Conservation (phyloP, 2,329 filamentous ascomycete genomes). For the Colletotrichum scovillei region DNA sequence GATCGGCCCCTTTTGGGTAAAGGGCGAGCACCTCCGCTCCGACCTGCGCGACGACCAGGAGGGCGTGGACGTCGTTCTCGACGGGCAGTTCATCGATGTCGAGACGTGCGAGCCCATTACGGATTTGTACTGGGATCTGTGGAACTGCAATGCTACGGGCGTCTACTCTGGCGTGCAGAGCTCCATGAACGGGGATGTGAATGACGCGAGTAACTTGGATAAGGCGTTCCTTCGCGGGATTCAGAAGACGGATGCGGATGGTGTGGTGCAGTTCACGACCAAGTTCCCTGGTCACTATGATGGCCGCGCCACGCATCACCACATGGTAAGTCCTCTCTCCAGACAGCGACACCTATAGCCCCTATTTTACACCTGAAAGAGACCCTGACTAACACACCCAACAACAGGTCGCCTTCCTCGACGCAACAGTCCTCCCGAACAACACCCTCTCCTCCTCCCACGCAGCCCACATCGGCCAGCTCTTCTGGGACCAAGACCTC, state of each 20-base stretch:
- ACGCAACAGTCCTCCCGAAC: slow-evolving; percentile 45
- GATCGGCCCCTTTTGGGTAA: slow-evolving; percentile 57
- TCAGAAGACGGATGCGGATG: slow-evolving; percentile 37
- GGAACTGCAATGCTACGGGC: slow-evolving; percentile 48
- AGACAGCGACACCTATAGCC: neutral
- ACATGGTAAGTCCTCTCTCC: slow-evolving; percentile 41
- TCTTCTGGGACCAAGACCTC: slow-evolving; percentile 31
- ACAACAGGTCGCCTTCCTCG: slow-evolving; percentile 6
- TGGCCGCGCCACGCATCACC: slow-evolving; percentile 59
- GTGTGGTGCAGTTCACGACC: slow-evolving; percentile 51
- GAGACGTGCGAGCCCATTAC: slow-evolving; percentile 32
- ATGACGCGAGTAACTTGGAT: slow-evolving; percentile 17
- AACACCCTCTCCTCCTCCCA: slow-evolving; percentile 56
- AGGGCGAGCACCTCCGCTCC: slow-evolving; percentile 28
- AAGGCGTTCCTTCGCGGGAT: slow-evolving; percentile 26
- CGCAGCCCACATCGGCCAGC: slow-evolving; percentile 45
- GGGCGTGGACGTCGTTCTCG: slow-evolving; percentile 26
- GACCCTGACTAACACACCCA: neutral
- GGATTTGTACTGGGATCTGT: slow-evolving; percentile 37
- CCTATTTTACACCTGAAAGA: too few species aligned
- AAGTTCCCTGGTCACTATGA: slow-evolving; percentile 58
- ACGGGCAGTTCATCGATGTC: slow-evolving; percentile 30
- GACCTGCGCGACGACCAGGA: slow-evolving; percentile 26
- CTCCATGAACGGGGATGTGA: slow-evolving; percentile 30
- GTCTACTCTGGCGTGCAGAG: slow-evolving; percentile 50